Conservation (phyloP, 2,329 filamentous ascomycete species). For the Penicillium fuscoglaucum region DNA sequence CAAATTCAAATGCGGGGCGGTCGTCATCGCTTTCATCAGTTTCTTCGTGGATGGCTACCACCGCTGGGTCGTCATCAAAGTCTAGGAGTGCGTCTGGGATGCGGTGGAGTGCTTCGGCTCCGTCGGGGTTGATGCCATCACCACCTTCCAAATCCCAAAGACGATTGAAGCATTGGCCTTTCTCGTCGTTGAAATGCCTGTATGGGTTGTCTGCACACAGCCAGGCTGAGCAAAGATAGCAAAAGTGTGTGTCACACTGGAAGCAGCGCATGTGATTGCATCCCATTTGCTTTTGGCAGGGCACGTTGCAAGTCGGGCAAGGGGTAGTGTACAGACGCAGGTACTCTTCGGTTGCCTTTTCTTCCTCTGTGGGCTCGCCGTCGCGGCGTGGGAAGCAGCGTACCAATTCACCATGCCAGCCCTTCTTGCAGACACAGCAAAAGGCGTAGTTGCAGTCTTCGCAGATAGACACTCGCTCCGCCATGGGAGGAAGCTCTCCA, state of each 20-base stretch:
- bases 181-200: slow-evolving; percentile 74
- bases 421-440: slow-evolving; percentile 69
- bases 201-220: slow-evolving; percentile 80
- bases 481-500: slow-evolving; percentile 47
- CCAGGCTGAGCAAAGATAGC: slow-evolving; percentile 91
- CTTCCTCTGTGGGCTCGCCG: slow-evolving; percentile 75
- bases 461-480: slow-evolving; percentile 77
- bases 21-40: slow-evolving; percentile 33
- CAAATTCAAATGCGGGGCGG: slow-evolving; percentile 27
- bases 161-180: slow-evolving; percentile 74
- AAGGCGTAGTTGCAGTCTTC: slow-evolving; percentile 89
- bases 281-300: slow-evolving; percentile 85
- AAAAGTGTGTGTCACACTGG: slow-evolving; percentile 88
- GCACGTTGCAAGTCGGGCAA: slow-evolving; percentile 83
- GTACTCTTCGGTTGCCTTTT: slow-evolving; percentile 83
- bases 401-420: slow-evolving; percentile 93
- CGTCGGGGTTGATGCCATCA: slow-evolving; percentile 56
- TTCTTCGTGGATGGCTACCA: slow-evolving; percentile 11
- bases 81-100: slow-evolving; percentile 43
- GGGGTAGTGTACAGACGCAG: slow-evolving; percentile 77
- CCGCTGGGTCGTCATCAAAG: slow-evolving; percentile 33
- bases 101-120: slow-evolving; percentile 42
- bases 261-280: slow-evolving; percentile 98
- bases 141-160: slow-evolving; percentile 88
- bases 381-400: slow-evolving; percentile 65